Percentiles rank a stretch among this genome's conserved stretches.
phyloP scores from a whole-genome alignment of 2,329 filamentous ascomycete genomes.

The Phoma sp. region DNA sequence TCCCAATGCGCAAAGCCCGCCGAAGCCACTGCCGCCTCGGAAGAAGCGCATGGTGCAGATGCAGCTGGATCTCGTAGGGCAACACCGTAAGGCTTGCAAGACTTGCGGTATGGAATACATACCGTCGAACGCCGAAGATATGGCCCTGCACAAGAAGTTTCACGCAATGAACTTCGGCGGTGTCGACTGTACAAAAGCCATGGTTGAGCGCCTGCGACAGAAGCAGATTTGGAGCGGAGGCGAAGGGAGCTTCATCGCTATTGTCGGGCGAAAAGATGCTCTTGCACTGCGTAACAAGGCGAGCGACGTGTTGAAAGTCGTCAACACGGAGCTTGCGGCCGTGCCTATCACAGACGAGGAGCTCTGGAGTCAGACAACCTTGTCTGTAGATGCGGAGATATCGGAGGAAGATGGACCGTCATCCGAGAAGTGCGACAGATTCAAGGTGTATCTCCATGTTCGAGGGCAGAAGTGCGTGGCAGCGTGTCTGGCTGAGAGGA shows the following conservation, averaged over 20 bases:
- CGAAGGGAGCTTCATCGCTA: conserved; percentile 60
- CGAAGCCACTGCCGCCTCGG: conserved; percentile 34
- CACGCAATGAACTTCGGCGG: conserved; percentile 68
- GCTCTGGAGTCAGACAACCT: conserved; percentile 61
- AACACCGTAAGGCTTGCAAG: conserved; percentile 64
- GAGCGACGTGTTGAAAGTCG: conserved; percentile 62
- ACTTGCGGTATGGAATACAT: conserved; percentile 73
- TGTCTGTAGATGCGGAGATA: conserved; percentile 5
- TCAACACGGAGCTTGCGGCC: conserved; percentile 68
- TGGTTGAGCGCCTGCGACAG: conserved; percentile 60
- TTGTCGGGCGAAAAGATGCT: conserved; percentile 64
- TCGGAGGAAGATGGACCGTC: conserved; percentile 40
- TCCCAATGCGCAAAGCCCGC: conserved; percentile 45
- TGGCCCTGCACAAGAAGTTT: conserved; percentile 69
- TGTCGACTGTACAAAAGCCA: conserved; percentile 66
- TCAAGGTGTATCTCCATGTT: conserved; percentile 69
- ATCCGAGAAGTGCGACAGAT: conserved; percentile 53
- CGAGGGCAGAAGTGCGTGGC: conserved; percentile 68
- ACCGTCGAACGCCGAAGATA: conserved; percentile 67
- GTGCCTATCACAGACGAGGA: conserved; percentile 64
- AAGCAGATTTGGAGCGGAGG: conserved; percentile 59
- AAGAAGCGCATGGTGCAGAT: conserved; percentile 61
- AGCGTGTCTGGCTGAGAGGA: conserved; percentile 67
- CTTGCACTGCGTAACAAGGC: conserved; percentile 63
- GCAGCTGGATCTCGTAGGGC: conserved; percentile 66